Base-by-base conservation (phyloP, 1,284 basidiomycete species). In the Hemileia vastatrix region DNA sequence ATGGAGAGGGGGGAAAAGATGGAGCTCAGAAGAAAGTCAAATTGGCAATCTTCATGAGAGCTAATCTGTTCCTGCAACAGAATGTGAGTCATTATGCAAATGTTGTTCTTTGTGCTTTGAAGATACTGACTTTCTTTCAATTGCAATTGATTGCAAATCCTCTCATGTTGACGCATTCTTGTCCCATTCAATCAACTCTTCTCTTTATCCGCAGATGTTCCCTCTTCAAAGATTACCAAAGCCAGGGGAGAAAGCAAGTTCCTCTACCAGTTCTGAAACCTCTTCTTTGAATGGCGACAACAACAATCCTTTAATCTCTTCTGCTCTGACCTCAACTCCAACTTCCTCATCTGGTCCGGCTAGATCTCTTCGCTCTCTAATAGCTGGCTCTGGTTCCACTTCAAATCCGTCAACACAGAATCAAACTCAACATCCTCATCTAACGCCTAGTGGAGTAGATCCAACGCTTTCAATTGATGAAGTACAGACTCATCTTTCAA, bases 1-100 rank as follows among this genome's bases (percentile, higher is more conserved):
- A 61, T 44, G 50, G 40, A 0, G 36, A 21, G 4, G 55, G 32
- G n/a, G 48, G 51, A 2, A 50, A 65, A 45, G 67, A 70, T 57
- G 66, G 66, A 19, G 69, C 72, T 15, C 68, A 72, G 57, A 66
- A 70, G 54, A 66, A 68, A 27, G 60, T 74, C n/a, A 71, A 75
- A 58, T 65, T 67, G 49, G 71, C 71, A 8, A 71, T 75, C 44
- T 70, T 69, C 51, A 69, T 68, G 13, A 65, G 68, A 13, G 72
- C 73, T 1, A 72, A 69, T 24, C 54, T 71, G 31, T 75, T 73
- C 57, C 61, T 75, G 58, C 73, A 74, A 58, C 67, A 70, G 57
- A 70, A n/a, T n/a, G n/a, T n/a, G n/a, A n/a, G n/a, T n/a, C n/a
- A n/a, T n/a, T n/a, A n/a, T n/a, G n/a, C n/a, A n/a, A n/a, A n/a